phyloP scores from a whole-genome alignment of 208 protist species.

The Wallacemonas sp. region DNA sequence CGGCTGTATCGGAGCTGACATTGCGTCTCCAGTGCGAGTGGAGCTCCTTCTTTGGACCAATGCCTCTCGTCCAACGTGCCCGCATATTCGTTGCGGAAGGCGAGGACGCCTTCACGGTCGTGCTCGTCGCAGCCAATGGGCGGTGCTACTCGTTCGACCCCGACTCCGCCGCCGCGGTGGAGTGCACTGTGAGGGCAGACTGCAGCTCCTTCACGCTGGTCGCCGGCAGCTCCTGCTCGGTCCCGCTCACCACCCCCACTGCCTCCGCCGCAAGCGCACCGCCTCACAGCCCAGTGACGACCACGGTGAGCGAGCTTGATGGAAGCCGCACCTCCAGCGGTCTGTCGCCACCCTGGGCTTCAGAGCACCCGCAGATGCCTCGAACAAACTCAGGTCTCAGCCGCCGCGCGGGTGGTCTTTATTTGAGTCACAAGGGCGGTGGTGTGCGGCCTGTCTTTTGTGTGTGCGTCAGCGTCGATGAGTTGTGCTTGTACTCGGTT shows the following conservation, averaged over 20 bases:
- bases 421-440: constrained; percentile 5
- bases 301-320: not conserved
- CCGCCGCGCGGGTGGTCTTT: constrained; percentile 5
- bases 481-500: constrained; percentile 70
- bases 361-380: not conserved
- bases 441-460: constrained; percentile 39
- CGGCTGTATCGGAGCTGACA: constrained; percentile 18
- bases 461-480: constrained; percentile 74
- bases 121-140: constrained; percentile 69
- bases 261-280: not conserved
- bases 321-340: not conserved
- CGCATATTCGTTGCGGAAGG: constrained; percentile 41
- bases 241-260: no score
- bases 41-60: constrained; percentile 34
- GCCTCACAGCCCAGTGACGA: not conserved
- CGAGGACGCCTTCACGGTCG: constrained; percentile 51
- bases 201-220: constrained; percentile 79
- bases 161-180: constrained; percentile 35
- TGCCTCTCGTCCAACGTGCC: constrained; percentile 60
- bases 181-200: constrained; percentile 67
- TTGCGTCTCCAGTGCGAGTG: constrained; percentile 47
- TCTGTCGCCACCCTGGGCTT: not conserved
- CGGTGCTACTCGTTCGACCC: constrained; percentile 64
- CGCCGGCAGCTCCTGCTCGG: constrained; percentile 20
- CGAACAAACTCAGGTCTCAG: not conserved